Base-by-base conservation (phyloP, 2,329 filamentous ascomycete species). In the Xylariomycetidae sp. region DNA sequence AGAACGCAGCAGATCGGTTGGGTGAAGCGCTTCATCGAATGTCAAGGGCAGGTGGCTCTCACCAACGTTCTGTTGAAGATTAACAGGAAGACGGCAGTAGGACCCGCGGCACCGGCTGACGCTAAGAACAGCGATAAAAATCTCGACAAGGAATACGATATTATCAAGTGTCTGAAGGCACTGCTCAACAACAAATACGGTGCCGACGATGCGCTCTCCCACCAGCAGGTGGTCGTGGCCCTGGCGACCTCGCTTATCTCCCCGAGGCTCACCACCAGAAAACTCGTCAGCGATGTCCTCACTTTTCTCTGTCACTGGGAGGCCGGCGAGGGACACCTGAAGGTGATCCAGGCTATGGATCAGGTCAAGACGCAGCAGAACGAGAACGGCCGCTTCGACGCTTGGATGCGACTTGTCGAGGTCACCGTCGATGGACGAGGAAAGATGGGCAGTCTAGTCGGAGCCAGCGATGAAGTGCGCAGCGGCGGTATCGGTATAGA, bases 171-270 rank as follows among this genome's bases (percentile, higher is more conserved):
- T 66, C 65, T 98, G 38, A 97, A 97, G 68, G 88, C 89, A 19
- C 66, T 97, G 37, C 94, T 97, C 85, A 98, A 98, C 77, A 98
- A 96, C 75, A 96, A 95, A 59, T 97, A 94, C 59, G 92, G 92
- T 41, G 92, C 92, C 41, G 92, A 98, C 57, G 89, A 98, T 72
- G 92, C 92, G 13, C 70, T 98, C 37, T 72, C 79, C 40, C 89
- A 97, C 56, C 85, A 92, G 55, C 87, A 90, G 56, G 86, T 97
- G 43, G 82, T 96, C 43, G 80, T 94, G 36, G 86, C 92, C 2
- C 72, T 98, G 27, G 86, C 84, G 31, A 88, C 80, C 15, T 95
- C 88, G 22, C 70, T 98, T 37, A 86, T 89, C 33, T 95, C 89
- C 8, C 84, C 89, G 7, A 80, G 92, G 32, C 70, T 98, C 37